Percentiles rank a stretch among this genome's conserved stretches.
phyloP scores from a whole-genome alignment of 768 basidiomycete genomes.

The Boletellus ananas region DNA sequence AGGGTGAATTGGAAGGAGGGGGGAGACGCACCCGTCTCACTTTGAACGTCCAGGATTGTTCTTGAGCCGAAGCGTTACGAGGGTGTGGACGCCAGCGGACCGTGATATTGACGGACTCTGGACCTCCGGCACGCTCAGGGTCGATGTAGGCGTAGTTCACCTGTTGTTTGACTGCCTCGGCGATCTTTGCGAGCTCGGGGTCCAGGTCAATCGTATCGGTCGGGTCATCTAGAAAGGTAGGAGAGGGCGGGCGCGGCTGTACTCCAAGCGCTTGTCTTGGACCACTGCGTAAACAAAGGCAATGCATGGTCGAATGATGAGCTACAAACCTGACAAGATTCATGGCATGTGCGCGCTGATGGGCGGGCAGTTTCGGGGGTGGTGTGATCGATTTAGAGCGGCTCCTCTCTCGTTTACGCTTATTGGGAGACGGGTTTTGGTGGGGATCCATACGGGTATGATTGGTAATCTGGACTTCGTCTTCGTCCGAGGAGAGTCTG shows the following conservation, averaged over 20 bases:
- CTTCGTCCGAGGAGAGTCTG: slow-evolving; percentile 40
- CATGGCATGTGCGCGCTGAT: slow-evolving; percentile 54
- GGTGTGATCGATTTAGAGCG: slow-evolving; percentile 75
- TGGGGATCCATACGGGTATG: slow-evolving; percentile 20
- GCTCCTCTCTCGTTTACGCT: slow-evolving; percentile 48
- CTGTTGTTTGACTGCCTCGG: slow-evolving; percentile 35
- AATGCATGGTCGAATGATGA: neutral
- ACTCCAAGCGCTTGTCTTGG: slow-evolving; percentile 47
- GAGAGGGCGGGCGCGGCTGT: slow-evolving; percentile 44
- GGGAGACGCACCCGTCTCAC: slow-evolving; percentile 52
- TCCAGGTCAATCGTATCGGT: slow-evolving; percentile 49
- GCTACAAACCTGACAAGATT: slow-evolving; percentile 54
- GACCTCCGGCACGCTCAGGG: slow-evolving; percentile 30
- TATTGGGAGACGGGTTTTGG: slow-evolving; percentile 29
- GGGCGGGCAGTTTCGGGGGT: slow-evolving; percentile 56
- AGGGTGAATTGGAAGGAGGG: neutral
- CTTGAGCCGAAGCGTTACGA: slow-evolving; percentile 36
- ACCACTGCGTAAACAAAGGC: slow-evolving; percentile 2
- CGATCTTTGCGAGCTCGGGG: slow-evolving; percentile 62
- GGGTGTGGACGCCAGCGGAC: slow-evolving; percentile 72
- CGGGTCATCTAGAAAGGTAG: slow-evolving; percentile 43
- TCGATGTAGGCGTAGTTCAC: slow-evolving; percentile 22
- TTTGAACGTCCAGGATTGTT: slow-evolving; percentile 47
- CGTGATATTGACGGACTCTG: slow-evolving; percentile 43
- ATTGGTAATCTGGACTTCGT: slow-evolving; percentile 42